A percentile compares a stretch with the other conserved stretches of the same genome.
phyloP scores from a whole-genome alignment of 306 rosid genomes.

The Rosa persica region DNA sequence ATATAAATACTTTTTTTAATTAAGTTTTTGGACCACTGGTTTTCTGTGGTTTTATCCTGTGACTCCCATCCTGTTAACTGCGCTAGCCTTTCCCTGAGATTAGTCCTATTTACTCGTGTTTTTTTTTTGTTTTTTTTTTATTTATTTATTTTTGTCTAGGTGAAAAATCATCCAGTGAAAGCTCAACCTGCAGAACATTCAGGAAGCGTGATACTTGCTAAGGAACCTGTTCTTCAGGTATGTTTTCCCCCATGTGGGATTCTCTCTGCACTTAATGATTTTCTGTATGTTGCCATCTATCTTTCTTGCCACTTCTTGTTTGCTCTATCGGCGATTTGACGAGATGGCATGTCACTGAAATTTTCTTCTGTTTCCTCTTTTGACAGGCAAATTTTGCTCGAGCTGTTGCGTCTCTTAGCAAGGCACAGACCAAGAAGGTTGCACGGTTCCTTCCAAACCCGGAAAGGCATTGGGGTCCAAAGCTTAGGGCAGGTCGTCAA shows the following conservation, averaged over 20 bases:
- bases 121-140: too few species aligned
- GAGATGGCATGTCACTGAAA: not conserved
- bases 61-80: not conserved
- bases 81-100: not conserved
- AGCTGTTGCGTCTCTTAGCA: constrained; percentile 87
- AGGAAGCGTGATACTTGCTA: constrained; percentile 86
- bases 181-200: constrained; percentile 79
- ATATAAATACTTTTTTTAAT: not conserved
- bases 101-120: not conserved
- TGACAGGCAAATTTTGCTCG: constrained; percentile 82
- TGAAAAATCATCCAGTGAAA: constrained; percentile 90
- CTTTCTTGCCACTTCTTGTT: not conserved
- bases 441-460: constrained; percentile 95
- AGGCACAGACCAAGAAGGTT: constrained; percentile 89
- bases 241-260: constrained; percentile 23
- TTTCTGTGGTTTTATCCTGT: not conserved
- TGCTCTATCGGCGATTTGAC: not conserved
- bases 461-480: constrained; percentile 96
- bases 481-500: constrained; percentile 89
- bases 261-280: not conserved
- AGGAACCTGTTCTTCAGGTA: constrained; percentile 93
- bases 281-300: not conserved
- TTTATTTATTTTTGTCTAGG: constrained; percentile 49
- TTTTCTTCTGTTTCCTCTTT: constrained; percentile 3
- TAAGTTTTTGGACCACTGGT: not conserved